Conservation (phyloP, 768 basidiomycete genomes). For the Lactarius sp. region DNA sequence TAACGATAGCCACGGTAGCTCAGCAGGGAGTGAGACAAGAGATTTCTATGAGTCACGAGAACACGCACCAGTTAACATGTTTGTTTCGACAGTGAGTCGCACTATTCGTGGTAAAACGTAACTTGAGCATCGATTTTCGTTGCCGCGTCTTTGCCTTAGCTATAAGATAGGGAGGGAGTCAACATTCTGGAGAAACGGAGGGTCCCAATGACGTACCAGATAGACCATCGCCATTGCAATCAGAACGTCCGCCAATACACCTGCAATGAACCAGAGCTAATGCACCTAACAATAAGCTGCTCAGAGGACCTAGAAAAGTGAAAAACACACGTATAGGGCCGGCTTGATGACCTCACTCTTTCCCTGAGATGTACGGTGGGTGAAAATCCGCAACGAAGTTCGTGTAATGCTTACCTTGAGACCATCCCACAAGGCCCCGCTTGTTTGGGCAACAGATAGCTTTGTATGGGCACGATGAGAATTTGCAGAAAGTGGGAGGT, state of each 20-base stretch:
- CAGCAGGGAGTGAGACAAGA: too few relatives aligned
- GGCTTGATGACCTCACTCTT: neutral
- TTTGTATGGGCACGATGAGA: neutral
- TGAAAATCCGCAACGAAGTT: neutral
- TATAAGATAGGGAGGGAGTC: neutral
- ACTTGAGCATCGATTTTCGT: slow-evolving; percentile 2
- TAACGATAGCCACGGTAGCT: neutral
- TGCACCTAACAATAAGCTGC: neutral
- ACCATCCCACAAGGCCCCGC: slow-evolving; percentile 1
- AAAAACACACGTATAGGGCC: neutral
- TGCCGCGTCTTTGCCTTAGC: neutral
- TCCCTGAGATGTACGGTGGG: neutral
- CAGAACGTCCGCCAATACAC: slow-evolving; percentile 9
- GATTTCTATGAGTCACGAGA: too few relatives aligned
- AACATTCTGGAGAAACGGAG: neutral
- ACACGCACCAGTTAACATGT: neutral
- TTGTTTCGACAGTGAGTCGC: slow-evolving; percentile 30
- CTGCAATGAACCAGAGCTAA: slow-evolving; percentile 15
- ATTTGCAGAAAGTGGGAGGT: neutral
- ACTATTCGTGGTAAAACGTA: slow-evolving; percentile 27
- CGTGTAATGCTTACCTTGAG: neutral
- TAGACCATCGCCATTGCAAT: slow-evolving; percentile 16
- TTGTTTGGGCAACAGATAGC: slow-evolving; percentile 4
- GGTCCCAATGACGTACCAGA: neutral
- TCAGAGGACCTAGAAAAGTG: neutral